These are phyloP conservation scores for Coix lacrymajobi DNA, from an alignment of 176 grass and related monocot species.

Conservation along the genomic window DNA sequence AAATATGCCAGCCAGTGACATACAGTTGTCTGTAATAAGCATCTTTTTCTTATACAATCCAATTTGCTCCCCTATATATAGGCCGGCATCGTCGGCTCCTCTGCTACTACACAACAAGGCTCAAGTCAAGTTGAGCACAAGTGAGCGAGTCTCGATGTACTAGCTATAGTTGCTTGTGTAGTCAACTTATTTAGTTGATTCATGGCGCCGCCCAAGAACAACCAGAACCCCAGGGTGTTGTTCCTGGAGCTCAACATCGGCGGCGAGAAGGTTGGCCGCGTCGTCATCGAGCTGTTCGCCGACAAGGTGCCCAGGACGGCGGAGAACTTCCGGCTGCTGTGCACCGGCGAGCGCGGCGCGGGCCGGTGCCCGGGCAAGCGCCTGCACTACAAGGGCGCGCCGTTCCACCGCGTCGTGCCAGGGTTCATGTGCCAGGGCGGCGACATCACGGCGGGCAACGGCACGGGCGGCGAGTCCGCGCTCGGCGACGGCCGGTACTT, in stretches of 20 bases:
- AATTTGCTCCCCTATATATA: slow-evolving; percentile 21
- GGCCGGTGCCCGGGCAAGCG: neutral
- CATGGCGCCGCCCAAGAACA: neutral
- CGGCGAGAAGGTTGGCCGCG: neutral
- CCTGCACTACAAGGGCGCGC: slow-evolving; percentile 36
- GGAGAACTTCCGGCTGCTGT: slow-evolving; percentile 53
- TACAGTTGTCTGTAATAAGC: slow-evolving; percentile 20
- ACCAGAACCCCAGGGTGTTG: slow-evolving; percentile 39
- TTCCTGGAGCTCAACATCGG: slow-evolving; percentile 36
- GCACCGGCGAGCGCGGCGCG: slow-evolving; percentile 23
- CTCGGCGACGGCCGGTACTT: slow-evolving; percentile 9
- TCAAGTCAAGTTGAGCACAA: neutral
- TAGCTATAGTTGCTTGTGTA: neutral
- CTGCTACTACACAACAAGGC: neutral
- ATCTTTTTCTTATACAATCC: neutral
- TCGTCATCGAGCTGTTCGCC: slow-evolving; percentile 42
- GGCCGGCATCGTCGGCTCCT: neutral
- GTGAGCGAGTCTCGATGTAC: neutral
- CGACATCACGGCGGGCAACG: slow-evolving; percentile 43
- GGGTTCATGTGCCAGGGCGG: slow-evolving; percentile 67
- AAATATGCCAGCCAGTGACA: neutral
- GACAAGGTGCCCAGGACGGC: slow-evolving; percentile 31
- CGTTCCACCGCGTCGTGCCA: slow-evolving; percentile 55
- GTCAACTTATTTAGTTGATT: neutral
- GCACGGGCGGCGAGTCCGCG: slow-evolving; percentile 50